These are phyloP conservation scores for Lactarius vividus DNA, from an alignment of 768 basidiomycete genomes.

Conservation along the genomic window DNA sequence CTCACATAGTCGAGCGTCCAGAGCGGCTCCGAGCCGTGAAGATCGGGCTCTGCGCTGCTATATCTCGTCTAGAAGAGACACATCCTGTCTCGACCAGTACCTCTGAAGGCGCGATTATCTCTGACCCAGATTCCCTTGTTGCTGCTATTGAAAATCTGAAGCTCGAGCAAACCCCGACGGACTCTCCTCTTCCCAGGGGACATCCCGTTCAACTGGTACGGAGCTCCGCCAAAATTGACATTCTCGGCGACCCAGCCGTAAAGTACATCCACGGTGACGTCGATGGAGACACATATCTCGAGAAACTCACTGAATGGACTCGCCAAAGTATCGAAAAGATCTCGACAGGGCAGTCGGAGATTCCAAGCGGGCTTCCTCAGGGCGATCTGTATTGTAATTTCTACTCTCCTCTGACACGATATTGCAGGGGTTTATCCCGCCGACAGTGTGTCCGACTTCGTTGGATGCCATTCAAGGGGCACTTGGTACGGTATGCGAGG, in stretches of 20 bases:
- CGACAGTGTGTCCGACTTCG: conserved; percentile 72
- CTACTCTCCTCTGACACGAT: neutral
- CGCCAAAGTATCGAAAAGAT: conserved; percentile 61
- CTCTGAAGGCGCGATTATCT: neutral
- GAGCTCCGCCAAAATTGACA: conserved; percentile 52
- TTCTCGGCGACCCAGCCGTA: conserved; percentile 60
- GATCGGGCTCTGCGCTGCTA: conserved; percentile 75
- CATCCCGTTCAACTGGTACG: conserved; percentile 47
- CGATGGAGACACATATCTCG: conserved; percentile 62
- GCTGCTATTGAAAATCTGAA: conserved; percentile 36
- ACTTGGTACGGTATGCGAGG: conserved; percentile 81
- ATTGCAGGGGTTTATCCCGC: neutral
- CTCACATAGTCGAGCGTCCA: conserved; percentile 84
- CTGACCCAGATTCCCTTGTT: conserved; percentile 24
- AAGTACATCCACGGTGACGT: conserved; percentile 74
- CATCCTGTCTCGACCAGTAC: conserved; percentile 1
- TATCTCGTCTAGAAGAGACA: conserved; percentile 62
- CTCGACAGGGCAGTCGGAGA: conserved; percentile 62
- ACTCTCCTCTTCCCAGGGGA: conserved; percentile 3
- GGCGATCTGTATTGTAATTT: conserved; percentile 80
- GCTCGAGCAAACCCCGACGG: conserved; percentile 30
- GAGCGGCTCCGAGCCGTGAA: conserved; percentile 85
- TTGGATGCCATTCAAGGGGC: conserved; percentile 79
- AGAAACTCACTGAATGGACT: conserved; percentile 59
- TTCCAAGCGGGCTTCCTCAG: conserved; percentile 67